These are phyloP conservation scores for Scleroderma citrinum DNA, from an alignment of 768 basidiomycete genomes.

Conservation along the genomic window DNA sequence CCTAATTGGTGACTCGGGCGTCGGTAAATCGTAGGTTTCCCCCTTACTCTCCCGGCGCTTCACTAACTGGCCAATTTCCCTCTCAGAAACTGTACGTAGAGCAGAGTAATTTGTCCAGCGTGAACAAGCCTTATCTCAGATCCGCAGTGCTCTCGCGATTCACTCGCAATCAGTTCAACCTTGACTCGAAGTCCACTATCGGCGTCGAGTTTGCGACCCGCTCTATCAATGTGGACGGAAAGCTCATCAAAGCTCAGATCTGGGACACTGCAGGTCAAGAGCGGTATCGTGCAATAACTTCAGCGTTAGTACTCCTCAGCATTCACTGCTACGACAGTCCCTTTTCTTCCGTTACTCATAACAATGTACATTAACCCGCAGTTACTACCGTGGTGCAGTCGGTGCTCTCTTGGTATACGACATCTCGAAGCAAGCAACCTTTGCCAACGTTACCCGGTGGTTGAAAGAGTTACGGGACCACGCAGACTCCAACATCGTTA, in stretches of 20 bases:
- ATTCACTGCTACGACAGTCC: background rate
- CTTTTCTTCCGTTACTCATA: background rate
- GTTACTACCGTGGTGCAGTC: slow-evolving; percentile 96
- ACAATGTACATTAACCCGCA: slow-evolving; percentile 23
- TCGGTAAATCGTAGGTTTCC: slow-evolving; percentile 92
- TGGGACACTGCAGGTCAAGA: slow-evolving; percentile 99
- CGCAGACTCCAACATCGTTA: slow-evolving; percentile 88
- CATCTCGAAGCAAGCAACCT: slow-evolving; percentile 91
- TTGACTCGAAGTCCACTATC: slow-evolving; percentile 98
- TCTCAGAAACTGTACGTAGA: slow-evolving; percentile 30
- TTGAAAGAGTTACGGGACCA: slow-evolving; percentile 96
- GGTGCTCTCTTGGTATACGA: slow-evolving; percentile 92
- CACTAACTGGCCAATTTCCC: background rate
- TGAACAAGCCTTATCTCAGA: slow-evolving; percentile 3
- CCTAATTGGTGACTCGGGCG: slow-evolving; percentile 97
- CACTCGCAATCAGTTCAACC: slow-evolving; percentile 98
- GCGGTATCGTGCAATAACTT: slow-evolving; percentile 95
- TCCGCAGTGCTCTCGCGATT: slow-evolving; percentile 93
- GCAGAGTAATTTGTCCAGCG: background rate
- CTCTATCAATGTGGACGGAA: slow-evolving; percentile 90
- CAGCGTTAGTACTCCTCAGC: slow-evolving; percentile 56
- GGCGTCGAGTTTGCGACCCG: slow-evolving; percentile 98
- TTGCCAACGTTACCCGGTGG: slow-evolving; percentile 92
- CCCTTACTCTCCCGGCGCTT: slow-evolving; percentile 9
- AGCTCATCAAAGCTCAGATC: slow-evolving; percentile 97